Conservation (phyloP, 768 basidiomycete genomes). For the Phallus indusiatus region DNA sequence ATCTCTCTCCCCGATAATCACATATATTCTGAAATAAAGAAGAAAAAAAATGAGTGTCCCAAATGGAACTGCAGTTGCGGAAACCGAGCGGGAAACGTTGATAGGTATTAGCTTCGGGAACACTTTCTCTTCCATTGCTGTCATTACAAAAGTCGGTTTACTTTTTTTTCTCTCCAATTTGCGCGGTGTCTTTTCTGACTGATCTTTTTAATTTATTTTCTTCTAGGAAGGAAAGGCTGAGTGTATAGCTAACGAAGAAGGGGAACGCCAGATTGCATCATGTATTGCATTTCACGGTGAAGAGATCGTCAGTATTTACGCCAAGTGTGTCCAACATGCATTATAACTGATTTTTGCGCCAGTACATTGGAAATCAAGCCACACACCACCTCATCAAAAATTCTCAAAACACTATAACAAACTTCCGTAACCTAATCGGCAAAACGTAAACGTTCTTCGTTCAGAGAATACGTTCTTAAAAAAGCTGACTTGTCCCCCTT, state of each 20-base stretch:
- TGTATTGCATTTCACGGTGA: conserved; percentile 87
- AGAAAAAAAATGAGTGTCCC: background rate
- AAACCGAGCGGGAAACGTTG: conserved; percentile 30
- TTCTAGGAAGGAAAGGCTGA: conserved; percentile 79
- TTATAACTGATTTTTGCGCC: background rate
- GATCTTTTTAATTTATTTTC: background rate
- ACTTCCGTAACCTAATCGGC: conserved; percentile 88
- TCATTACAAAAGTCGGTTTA: conserved; percentile 75
- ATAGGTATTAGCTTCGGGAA: conserved; percentile 97
- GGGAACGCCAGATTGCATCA: conserved; percentile 95
- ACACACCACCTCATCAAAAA: conserved; percentile 94
- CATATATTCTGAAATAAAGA: background rate
- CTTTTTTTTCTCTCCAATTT: background rate
- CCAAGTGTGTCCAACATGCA: background rate
- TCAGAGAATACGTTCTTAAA: background rate
- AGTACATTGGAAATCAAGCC: conserved; percentile 97
- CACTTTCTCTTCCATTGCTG: conserved; percentile 89
- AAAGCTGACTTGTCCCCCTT: background rate
- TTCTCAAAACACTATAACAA: conserved; percentile 85
- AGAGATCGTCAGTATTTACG: conserved; percentile 59
- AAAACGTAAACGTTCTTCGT: conserved; percentile 60
- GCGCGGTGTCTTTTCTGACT: background rate
- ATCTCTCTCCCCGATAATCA: too few species aligned
- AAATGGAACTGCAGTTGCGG: background rate
- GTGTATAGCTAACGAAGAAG: conserved; percentile 97